A percentile compares a stretch with the other conserved stretches of the same genome.
These are phyloP conservation scores for Drosera capensis DNA, from an alignment of 148 eudicot genomes.

Conservation along the genomic window DNA sequence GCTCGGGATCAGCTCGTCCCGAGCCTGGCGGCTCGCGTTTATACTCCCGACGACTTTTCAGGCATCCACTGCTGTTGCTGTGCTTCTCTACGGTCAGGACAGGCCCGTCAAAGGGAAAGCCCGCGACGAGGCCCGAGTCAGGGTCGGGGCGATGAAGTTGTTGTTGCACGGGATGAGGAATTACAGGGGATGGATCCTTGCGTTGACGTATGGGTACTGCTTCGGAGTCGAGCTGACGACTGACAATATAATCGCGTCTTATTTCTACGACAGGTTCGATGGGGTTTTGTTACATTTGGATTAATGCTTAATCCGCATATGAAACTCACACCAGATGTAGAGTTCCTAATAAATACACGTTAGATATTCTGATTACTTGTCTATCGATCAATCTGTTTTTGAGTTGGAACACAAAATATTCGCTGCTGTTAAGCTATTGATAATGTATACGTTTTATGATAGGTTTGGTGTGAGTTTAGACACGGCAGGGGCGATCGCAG, in stretches of 20 bases:
- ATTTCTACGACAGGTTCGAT: constrained; percentile 35
- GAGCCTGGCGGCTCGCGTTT: constrained; percentile 53
- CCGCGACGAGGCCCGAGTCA: constrained; percentile 25
- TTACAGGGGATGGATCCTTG: constrained; percentile 44
- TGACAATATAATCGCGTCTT: constrained; percentile 37
- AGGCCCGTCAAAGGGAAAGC: constrained; percentile 39
- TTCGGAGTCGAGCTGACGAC: constrained; percentile 43
- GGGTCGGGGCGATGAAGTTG: constrained; percentile 19
- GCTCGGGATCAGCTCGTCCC: constrained; percentile 18
- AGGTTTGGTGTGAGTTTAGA: constrained; percentile 21
- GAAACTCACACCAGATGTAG: too few species aligned
- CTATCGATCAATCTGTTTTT: not conserved
- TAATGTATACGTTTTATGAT: constrained; percentile 9
- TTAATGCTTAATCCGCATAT: too few species aligned
- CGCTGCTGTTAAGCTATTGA: too few species aligned
- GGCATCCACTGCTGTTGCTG: constrained; percentile 26
- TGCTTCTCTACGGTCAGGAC: constrained; percentile 39
- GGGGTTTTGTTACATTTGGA: too few species aligned
- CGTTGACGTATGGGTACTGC: constrained; percentile 36
- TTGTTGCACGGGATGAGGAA: constrained; percentile 6
- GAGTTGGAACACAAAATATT: too few species aligned
- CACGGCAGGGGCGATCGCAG: constrained; percentile 37
- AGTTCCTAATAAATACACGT: too few species aligned
- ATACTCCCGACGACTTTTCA: constrained; percentile 34
- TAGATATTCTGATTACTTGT: not conserved